phyloP scores from a whole-genome alignment of 495 filamentous ascomycete genomes.

The Penicillium riverlandense region DNA sequence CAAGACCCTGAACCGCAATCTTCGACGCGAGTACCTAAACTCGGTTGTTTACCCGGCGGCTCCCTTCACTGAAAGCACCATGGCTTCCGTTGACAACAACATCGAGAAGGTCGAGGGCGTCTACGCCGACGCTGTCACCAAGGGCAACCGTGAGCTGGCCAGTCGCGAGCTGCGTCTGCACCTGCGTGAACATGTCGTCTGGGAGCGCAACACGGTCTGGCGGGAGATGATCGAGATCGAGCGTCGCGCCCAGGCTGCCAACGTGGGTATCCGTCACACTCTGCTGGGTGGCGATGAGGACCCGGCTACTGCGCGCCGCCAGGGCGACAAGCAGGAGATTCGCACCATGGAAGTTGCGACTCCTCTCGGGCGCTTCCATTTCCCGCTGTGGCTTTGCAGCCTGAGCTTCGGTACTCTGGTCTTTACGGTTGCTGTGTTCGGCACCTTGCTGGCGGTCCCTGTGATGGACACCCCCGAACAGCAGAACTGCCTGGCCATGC shows the following conservation, averaged over 20 bases:
- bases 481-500: constrained; percentile 90
- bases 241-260: constrained; percentile 90
- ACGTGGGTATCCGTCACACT: constrained; percentile 71
- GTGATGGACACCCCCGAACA: constrained; percentile 82
- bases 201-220: constrained; percentile 99
- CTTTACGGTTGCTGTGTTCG: constrained; percentile 63
- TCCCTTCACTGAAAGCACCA: constrained; percentile 67
- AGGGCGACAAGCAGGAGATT: constrained; percentile 72
- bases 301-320: constrained; percentile 59
- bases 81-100: constrained; percentile 59
- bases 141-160: constrained; percentile 66
- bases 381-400: constrained; percentile 78
- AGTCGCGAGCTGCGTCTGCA: constrained; percentile 83
- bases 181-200: constrained; percentile 93
- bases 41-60: constrained; percentile 63
- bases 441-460: constrained; percentile 59
- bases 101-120: constrained; percentile 66
- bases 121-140: constrained; percentile 75
- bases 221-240: constrained; percentile 98
- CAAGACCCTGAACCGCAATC: constrained; percentile 78
- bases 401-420: constrained; percentile 73
- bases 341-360: constrained; percentile 64
- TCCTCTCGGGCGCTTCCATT: constrained; percentile 68
- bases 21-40: constrained; percentile 69
- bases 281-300: constrained; percentile 72